These are phyloP conservation scores for Diaporthe ampelina DNA, from an alignment of 2,329 filamentous ascomycete species.

Conservation along the genomic window DNA sequence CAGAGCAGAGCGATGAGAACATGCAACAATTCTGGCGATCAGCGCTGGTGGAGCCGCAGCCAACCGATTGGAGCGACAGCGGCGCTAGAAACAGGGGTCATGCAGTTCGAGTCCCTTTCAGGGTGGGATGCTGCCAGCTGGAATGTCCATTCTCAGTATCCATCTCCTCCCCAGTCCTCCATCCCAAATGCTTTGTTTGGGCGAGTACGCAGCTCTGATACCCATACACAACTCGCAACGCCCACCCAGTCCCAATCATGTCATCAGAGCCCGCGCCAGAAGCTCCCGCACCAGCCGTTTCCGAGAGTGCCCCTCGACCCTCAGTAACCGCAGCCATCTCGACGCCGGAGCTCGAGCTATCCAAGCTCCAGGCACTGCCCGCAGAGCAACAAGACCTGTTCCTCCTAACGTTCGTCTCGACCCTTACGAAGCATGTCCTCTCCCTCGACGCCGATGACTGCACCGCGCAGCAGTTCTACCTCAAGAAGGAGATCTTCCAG, in stretches of 20 bases:
- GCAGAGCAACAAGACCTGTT: slow-evolving; percentile 97
- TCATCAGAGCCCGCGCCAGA: slow-evolving; percentile 43
- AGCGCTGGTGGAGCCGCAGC: slow-evolving; percentile 38
- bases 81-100: slow-evolving; percentile 38
- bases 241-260: slow-evolving; percentile 35
- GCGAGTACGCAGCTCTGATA: slow-evolving; percentile 34
- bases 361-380: slow-evolving; percentile 89
- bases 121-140: slow-evolving; percentile 41
- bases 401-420: slow-evolving; percentile 88
- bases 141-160: slow-evolving; percentile 23
- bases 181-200: slow-evolving; percentile 28
- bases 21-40: slow-evolving; percentile 36
- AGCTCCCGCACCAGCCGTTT: slow-evolving; percentile 45
- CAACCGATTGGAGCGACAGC: slow-evolving; percentile 37
- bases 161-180: slow-evolving; percentile 21
- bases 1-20: neutral
- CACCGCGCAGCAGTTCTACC: slow-evolving; percentile 88
- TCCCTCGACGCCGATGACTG: slow-evolving; percentile 82
- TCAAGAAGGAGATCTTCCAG: slow-evolving; percentile 96
- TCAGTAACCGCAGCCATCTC: slow-evolving; percentile 53
- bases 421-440: slow-evolving; percentile 84
- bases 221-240: slow-evolving; percentile 4
- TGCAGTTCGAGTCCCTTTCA: slow-evolving; percentile 33
- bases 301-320: slow-evolving; percentile 49
- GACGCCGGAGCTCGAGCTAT: slow-evolving; percentile 84